phyloP scores from a whole-genome alignment of 139 green algal species.

The Tetraselmis striata region DNA sequence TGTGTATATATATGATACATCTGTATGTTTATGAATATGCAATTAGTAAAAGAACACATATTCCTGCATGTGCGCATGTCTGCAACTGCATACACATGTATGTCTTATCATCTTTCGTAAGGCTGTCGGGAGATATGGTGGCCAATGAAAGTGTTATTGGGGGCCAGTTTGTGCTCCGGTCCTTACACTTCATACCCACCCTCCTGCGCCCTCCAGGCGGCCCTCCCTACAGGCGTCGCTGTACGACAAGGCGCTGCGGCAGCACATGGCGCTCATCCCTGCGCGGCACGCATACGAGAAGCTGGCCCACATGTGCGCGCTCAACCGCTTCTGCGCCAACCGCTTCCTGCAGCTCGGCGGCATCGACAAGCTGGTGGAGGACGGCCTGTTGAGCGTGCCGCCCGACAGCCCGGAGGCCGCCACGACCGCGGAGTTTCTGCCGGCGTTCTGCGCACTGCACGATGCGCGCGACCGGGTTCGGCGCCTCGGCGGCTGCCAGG shows the following conservation, averaged over 20 bases:
- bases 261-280: neutral
- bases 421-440: neutral
- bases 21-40: no score
- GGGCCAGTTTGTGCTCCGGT: no score
- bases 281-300: neutral
- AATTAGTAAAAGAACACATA: no score
- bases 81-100: no score
- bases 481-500: neutral
- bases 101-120: no score
- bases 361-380: neutral
- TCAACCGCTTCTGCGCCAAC: neutral
- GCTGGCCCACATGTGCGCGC: neutral
- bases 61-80: no score
- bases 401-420: neutral
- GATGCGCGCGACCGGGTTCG: neutral
- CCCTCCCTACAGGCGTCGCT: neutral
- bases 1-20: no score
- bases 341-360: neutral
- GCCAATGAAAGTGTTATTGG: no score
- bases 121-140: no score
- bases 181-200: no score
- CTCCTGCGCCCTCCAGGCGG: neutral
- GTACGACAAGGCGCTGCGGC: neutral
- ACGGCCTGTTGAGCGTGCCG: neutral
- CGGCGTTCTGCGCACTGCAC: neutral